phyloP scores from a whole-genome alignment of 305 asterid genomes.

The Coffea humblotiana region DNA sequence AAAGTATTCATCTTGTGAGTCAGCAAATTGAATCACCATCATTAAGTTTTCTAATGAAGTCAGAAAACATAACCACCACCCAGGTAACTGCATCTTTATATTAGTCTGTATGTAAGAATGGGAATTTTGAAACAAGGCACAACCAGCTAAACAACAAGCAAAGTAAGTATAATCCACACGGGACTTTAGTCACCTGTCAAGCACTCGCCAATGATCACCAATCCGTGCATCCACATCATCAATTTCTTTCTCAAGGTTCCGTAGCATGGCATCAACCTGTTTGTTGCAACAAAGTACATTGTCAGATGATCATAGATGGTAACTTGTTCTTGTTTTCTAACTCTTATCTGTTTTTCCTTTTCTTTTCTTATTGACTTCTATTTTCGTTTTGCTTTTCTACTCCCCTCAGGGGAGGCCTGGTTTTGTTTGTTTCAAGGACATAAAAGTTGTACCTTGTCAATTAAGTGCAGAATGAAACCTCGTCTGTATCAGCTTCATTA shows the following conservation, averaged over 20 bases:
- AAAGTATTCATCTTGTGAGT: not conserved
- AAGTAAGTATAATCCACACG: not conserved
- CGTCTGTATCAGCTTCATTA: constrained; percentile 47
- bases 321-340: not conserved
- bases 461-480: constrained; percentile 85
- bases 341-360: too few relatives aligned
- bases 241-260: constrained; percentile 95
- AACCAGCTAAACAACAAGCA: not conserved
- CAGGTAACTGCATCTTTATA: not conserved
- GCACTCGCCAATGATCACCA: constrained; percentile 91
- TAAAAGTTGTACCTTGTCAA: not conserved
- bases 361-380: too few relatives aligned
- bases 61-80: not conserved
- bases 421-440: not conserved
- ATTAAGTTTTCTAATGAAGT: not conserved
- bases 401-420: not conserved
- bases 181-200: constrained; percentile 57
- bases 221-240: constrained; percentile 95
- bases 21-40: not conserved
- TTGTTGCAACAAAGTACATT: constrained; percentile 26
- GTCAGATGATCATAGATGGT: not conserved
- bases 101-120: not conserved
- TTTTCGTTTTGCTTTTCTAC: not conserved
- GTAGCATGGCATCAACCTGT: constrained; percentile 98
- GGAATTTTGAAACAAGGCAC: not conserved